Evolutionary conservation across 768 basidiomycete species (phyloP), one percentile per base, ranked within the genome.

Genomic region (Asterophora parasitica): DNA sequence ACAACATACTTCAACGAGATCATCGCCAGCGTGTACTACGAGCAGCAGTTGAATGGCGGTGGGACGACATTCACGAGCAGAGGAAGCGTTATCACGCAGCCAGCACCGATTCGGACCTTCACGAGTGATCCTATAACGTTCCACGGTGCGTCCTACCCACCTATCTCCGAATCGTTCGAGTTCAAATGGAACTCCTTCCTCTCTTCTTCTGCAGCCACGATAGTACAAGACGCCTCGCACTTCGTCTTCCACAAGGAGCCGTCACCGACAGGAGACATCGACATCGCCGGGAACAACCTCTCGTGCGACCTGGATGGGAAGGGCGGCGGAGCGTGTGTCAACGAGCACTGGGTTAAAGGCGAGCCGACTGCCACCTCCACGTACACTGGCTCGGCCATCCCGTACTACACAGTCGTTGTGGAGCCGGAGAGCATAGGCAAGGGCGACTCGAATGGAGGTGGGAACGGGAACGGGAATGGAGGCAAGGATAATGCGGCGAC

Each of bases 1-100:
- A 54, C 53, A 20, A 54, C 49, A 5, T 54, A 54, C 42, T 31
- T 27, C 36, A 38, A 54, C 23, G 49, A 47, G 9, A 31, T 44
- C n/a, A 35, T 50, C 2, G 44, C 26, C 16, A 54, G 53, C 20
- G 49, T 48, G 16, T 53, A 32, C 23, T 40, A 26, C 13, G 51
- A 44, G 13, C 28, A 50, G 31, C 40, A 48, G 26, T 34, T 50
- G 4, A 39, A 50, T 23, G 19, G 32, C n/a, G 30, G 23, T 11
- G 33, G 16, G 38, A 40, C 19, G 19, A 37, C 32, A 8, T 48
- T 33, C n/a, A 46, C 34, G 15, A 44, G 33, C 26, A 42, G 15
- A n/a, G 48, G 40, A 6, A 32, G 15, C 4, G 20, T 35, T 13
- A 44, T 34, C 13, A 38, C 34, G 17, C 13, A 7, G 9, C 26